Evolutionary conservation across 1,284 basidiomycete species (phyloP), one percentile per base, ranked within the genome.

Genomic region (Pseudozyma pruni): DNA sequence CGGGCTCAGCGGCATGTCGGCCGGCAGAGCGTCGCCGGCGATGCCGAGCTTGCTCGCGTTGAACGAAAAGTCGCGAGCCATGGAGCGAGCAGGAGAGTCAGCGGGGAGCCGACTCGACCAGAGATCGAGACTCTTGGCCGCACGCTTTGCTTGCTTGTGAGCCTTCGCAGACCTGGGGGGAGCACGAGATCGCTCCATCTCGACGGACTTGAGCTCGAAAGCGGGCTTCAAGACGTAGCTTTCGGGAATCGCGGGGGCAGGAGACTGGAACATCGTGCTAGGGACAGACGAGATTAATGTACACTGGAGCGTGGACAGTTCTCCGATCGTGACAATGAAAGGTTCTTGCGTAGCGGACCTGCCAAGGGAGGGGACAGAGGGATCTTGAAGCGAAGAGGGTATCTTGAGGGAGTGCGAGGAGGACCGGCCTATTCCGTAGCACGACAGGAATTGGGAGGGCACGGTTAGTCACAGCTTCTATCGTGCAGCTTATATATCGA

Each of bases 261-360:
- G 13, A 1, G 33, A 29, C 23, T 60, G 57, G 2, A 33, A 37
- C 17, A 41, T 23, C 27, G 32, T 38, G 32, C 34, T 37, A 9
- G 53, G 33, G 31, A 60, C 13, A 3, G 49, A 44, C 5, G 57
- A 44, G 22, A 49, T 50, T n/a, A 60, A 37, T n/a, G 57, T 50
- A 27, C 53, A 60, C 14, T 53, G 50, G 13, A 60, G 45, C 57
- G 48, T 48, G 22, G 44, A 52, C 14, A 53, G 39, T 32, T 60
- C 42, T 34, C 51, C 56, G n/a, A 38, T 42, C 3, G 54, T 57
- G 2, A 47, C 46, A 5, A 37, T 22, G 27, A 31, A 29, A 20
- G 37, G 19, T 20, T 49, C 47, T 32, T 49, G 47, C 7, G 19
- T 16, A 7, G 29, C 1, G 38, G 32, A 8, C 32, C 13, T 17